Evolutionary conservation across 2,329 filamentous ascomycete species (phyloP), one percentile per base, ranked within the genome.

Genomic region (Cercospora sp.): DNA sequence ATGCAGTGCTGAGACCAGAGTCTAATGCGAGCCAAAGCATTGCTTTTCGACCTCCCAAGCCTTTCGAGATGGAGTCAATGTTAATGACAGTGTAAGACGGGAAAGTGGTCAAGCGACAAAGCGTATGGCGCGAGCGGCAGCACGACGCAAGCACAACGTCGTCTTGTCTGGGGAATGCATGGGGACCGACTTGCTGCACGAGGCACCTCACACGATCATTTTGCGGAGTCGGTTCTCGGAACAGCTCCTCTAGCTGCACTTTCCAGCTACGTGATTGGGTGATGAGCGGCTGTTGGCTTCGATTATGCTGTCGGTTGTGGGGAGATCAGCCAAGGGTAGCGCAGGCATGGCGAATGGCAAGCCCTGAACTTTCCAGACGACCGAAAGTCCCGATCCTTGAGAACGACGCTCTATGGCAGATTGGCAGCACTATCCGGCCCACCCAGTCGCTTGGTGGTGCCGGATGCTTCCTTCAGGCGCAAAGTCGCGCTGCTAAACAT

Each of bases 141-240:
- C 28, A 20, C 55, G 30, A 23, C 30, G 55, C 55, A 31, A 59
- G 55, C 16, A 20, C 28, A 59, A 30, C 28, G 55, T 31, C 55
- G 30, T 59, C 31, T 59, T 36, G 48, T 57, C 62, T 64, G 53
- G 48, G 31, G 62, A 20, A 58, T 58, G 51, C 62, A 63, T 63
- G 61, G 61, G 20, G 42, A 45, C 18, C 10, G 23, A n/a, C 63
- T 26, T 57, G 30, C 18, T 60, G 57, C 57, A 60, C 63, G 39
- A 45, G 60, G 39, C 61, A 65, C 68, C 65, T 67, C 70, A 71
- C 70, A 75, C 72, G 71, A 75, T 69, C 72, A 73, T 63, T 69
- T 70, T 73, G 72, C 70, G 70, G 70, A 72, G 70, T 58, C 51
- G 39, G 28, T 57, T 65, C 60, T 61, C 59, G 57, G 60, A 51